Evolutionary conservation across 345 rosid species (phyloP).

Genomic region (Heritiera fomes): DNA sequence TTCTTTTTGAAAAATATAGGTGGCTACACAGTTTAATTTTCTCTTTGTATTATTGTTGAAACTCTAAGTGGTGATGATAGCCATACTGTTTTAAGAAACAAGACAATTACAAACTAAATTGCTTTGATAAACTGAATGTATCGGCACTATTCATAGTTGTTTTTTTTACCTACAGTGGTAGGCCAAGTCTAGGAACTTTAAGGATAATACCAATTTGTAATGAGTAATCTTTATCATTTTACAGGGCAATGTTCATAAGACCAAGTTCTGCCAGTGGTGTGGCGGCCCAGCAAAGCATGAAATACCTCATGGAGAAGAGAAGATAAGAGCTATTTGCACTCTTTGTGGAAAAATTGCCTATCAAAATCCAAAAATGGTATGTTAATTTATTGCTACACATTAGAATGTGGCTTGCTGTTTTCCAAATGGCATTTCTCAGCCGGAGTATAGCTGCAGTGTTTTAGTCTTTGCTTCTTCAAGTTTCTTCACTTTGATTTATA

Average conservation of each 20-base stretch:
- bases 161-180: no score
- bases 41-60: no score
- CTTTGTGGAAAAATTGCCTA: conserved; percentile 75
- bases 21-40: no score
- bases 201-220: background rate
- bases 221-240: background rate
- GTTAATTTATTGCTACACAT: background rate
- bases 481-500: background rate
- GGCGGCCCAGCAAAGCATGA: conserved; percentile 92
- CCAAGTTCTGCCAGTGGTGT: conserved; percentile 96
- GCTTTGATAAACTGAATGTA: no score
- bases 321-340: conserved; percentile 81
- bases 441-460: background rate
- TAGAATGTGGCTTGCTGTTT: conserved; percentile 2
- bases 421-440: background rate
- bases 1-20: no score
- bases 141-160: no score
- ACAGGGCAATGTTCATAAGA: conserved; percentile 65
- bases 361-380: conserved; percentile 97
- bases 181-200: background rate
- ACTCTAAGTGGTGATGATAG: no score
- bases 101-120: no score
- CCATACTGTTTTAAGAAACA: no score
- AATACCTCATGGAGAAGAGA: conserved; percentile 91
- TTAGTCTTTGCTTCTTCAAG: background rate